Evolutionary conservation across 148 eudicot species (phyloP).

Genomic region (Chenopodium suecicum): DNA sequence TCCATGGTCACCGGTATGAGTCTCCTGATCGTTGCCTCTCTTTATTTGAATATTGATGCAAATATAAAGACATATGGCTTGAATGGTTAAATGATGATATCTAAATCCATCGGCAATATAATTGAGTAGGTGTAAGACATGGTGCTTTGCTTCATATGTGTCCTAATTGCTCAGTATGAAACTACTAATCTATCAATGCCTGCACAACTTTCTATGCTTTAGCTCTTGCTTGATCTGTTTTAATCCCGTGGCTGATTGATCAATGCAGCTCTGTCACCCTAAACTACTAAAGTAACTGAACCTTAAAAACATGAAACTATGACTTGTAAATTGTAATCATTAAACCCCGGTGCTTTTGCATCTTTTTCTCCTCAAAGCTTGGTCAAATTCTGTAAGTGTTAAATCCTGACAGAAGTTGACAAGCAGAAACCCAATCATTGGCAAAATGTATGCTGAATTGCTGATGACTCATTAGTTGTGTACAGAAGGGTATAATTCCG

Average conservation of each 20-base stretch:
- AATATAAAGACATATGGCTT: background rate
- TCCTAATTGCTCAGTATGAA: background rate
- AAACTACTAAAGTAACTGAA: background rate
- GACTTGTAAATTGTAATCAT: background rate
- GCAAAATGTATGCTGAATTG: background rate
- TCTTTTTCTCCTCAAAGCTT: background rate
- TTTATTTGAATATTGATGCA: background rate
- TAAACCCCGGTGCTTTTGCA: background rate
- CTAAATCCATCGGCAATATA: background rate
- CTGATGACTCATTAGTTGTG: background rate
- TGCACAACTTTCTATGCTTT: background rate
- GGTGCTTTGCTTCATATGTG: background rate
- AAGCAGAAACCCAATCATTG: background rate
- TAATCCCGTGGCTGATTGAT: background rate
- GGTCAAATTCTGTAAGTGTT: too few relatives aligned
- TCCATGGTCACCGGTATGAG: constrained; percentile 99
- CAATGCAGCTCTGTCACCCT: background rate
- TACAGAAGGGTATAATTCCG: background rate
- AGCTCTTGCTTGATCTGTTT: background rate
- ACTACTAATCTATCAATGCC: background rate
- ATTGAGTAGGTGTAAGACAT: background rate
- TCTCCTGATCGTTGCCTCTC: constrained; percentile 1
- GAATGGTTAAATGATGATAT: background rate
- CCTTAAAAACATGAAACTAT: background rate
- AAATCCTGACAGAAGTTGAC: background rate